Conservation (phyloP, 2,329 filamentous ascomycete genomes). For the Chaetomiaceae sp. region DNA sequence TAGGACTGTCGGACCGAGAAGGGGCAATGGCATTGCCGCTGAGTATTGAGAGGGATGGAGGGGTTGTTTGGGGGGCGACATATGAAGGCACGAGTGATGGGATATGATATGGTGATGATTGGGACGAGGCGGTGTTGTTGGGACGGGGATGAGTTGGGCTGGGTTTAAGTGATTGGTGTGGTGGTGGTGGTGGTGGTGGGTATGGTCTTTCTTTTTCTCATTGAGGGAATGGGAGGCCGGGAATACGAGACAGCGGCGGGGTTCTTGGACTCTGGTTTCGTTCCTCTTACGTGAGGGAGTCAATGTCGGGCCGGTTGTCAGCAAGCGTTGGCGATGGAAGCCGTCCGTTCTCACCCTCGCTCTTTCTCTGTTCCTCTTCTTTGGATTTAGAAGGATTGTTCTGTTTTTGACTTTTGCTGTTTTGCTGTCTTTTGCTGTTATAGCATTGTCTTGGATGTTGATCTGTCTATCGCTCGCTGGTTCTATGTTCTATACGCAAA, state of each 20-base stretch:
- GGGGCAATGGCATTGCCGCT: slow-evolving; percentile 18
- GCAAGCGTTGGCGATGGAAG: no score
- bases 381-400: slow-evolving; percentile 3
- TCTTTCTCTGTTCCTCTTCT: slow-evolving; percentile 3
- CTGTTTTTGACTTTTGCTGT: not conserved
- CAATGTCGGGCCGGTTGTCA: no score
- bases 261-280: no score
- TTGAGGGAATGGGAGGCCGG: no score
- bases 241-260: no score
- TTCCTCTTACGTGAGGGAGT: no score
- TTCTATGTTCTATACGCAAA: slow-evolving; percentile 11
- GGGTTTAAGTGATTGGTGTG: not conserved
- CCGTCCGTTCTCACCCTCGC: no score
- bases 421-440: slow-evolving; percentile 3
- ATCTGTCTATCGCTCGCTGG: not conserved
- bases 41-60: slow-evolving; percentile 18
- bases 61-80: slow-evolving; percentile 5
- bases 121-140: no score
- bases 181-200: no score
- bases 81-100: slow-evolving; percentile 9
- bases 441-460: slow-evolving; percentile 4
- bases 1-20: no score
- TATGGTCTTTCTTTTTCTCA: no score
- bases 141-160: no score
- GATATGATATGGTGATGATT: slow-evolving; percentile 8